Evolutionary conservation across 805 yeast species (phyloP), one percentile per base, ranked within the genome.

Genomic region (Candida michaelii): DNA sequence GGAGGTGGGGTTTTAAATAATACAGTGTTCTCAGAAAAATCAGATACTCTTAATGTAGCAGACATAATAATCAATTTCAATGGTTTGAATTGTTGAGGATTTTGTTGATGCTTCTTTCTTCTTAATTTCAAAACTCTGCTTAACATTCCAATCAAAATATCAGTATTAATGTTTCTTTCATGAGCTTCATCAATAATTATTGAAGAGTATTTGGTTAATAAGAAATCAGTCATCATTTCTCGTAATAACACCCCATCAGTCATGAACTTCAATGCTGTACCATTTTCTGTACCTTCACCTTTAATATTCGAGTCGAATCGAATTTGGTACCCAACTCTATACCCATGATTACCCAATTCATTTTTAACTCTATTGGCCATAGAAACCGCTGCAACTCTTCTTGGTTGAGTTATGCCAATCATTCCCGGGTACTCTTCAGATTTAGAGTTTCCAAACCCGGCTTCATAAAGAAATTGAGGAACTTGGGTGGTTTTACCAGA

Each of bases 401-500:
- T 78, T 2, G 96, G 96, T 65, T 93, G 99, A 0, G 99, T 93
- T 17, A 93, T 74, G 44, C 97, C 99, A 54, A 93, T 88, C 90
- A 91, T 85, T 1, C 98, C 98, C 0, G 96, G 91, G 38, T 60
- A 60, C 12, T 54, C 40, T 14, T 62, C 58, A 10, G 81, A 79
- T 6, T 79, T 80, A 5, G 80, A 67, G 6, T 74, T 73, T 4
- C 97, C 97, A 58, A 84, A 91, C 1, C 98, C 98, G 0, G 96
- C 80, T 63, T 93, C 99, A 57, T 82, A 89, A 34, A 93, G 65
- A 56, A 93, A 93, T 60, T 93, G 99, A 0, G 99, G 99, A 4
- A 93, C 90, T 65, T 93, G 99, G 0, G 99, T 93, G 1, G 99
- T 93, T 62, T 93, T 93, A 65, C 99, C 99, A 2, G 97, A 89